A percentile compares a stretch with the other conserved stretches of the same genome.
Conservation (phyloP, 148 eudicot species). For the Rhododendron molle region DNA sequence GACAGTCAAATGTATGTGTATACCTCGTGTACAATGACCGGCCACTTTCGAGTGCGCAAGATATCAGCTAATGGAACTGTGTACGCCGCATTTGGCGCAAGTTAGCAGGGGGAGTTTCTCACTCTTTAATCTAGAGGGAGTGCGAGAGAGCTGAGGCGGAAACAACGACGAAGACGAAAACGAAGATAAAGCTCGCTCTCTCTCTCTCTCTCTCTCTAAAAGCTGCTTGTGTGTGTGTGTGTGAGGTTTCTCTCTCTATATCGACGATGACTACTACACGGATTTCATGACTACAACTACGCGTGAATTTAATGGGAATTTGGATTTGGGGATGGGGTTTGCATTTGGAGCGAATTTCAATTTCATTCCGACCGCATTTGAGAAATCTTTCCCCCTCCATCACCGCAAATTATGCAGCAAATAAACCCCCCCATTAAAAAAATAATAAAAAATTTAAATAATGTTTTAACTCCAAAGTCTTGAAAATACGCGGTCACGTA, state of each 20-base stretch:
- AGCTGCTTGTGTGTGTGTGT: neutral
- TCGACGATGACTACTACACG: constrained; percentile 25
- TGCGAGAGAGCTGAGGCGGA: constrained; percentile 6
- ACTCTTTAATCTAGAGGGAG: neutral
- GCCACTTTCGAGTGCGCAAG: constrained; percentile 16
- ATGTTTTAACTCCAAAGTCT: neutral
- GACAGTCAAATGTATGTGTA: neutral
- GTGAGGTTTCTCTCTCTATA: neutral
- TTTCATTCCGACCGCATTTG: constrained; percentile 97
- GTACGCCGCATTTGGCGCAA: constrained; percentile 20
- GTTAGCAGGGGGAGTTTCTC: neutral
- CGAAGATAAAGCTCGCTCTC: neutral
- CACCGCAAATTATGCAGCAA: constrained; percentile 47
- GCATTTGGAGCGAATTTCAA: constrained; percentile 56
- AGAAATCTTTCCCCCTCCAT: constrained; percentile 29
- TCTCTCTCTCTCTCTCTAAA: neutral
- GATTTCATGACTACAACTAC: constrained; percentile 55
- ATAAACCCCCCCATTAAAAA: neutral
- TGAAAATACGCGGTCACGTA: neutral
- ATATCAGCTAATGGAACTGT: constrained; percentile 15
- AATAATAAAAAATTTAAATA: neutral
- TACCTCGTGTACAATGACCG: constrained; percentile 16
- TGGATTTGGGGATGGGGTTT: constrained; percentile 21
- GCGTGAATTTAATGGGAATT: constrained; percentile 65
- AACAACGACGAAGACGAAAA: constrained; percentile 2